A percentile compares a stretch with the other conserved stretches of the same genome.
Evolutionary conservation across 495 filamentous ascomycete genomes (phyloP).

Genomic region (Aspergillus sparsus): DNA sequence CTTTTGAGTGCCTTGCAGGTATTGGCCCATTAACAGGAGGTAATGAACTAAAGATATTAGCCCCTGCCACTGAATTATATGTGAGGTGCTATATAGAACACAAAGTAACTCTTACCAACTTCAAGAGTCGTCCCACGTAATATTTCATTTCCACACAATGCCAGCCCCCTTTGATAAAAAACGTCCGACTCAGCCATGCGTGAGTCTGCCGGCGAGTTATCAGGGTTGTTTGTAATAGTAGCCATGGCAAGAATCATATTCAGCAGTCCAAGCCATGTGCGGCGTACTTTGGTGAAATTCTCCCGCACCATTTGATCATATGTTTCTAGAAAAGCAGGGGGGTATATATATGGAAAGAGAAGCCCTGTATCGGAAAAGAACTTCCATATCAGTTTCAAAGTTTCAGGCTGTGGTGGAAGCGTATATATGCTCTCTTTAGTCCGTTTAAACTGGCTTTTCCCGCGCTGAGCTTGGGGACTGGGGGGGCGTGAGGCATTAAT

Average conservation of each 20-base stretch:
- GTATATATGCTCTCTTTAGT: constrained; percentile 18
- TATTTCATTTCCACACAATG: constrained; percentile 35
- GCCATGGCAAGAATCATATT: constrained; percentile 78
- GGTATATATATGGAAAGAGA: constrained; percentile 44
- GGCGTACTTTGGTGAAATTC: constrained; percentile 35
- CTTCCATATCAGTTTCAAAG: constrained; percentile 27
- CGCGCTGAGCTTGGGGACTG: constrained; percentile 11
- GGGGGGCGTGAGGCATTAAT: constrained; percentile 30
- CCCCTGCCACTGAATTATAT: no score
- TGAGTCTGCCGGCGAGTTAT: constrained; percentile 13
- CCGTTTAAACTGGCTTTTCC: background rate
- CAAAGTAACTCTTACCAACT: constrained; percentile 27
- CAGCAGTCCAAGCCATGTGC: constrained; percentile 65
- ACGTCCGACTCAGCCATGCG: constrained; percentile 34
- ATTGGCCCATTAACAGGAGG: constrained; percentile 43
- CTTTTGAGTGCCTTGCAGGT: constrained; percentile 47
- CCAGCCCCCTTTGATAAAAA: constrained; percentile 39
- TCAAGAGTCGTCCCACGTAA: constrained; percentile 39
- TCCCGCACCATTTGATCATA: constrained; percentile 35
- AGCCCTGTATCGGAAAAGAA: constrained; percentile 47
- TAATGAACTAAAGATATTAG: constrained; percentile 33
- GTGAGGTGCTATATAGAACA: background rate
- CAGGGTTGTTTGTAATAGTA: constrained; percentile 55
- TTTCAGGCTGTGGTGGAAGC: constrained; percentile 28
- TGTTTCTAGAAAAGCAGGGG: constrained; percentile 37